Percentiles rank a stretch among this genome's conserved stretches.
phyloP scores from a whole-genome alignment of 2,329 filamentous ascomycete genomes.

The Xylaria sp. region DNA sequence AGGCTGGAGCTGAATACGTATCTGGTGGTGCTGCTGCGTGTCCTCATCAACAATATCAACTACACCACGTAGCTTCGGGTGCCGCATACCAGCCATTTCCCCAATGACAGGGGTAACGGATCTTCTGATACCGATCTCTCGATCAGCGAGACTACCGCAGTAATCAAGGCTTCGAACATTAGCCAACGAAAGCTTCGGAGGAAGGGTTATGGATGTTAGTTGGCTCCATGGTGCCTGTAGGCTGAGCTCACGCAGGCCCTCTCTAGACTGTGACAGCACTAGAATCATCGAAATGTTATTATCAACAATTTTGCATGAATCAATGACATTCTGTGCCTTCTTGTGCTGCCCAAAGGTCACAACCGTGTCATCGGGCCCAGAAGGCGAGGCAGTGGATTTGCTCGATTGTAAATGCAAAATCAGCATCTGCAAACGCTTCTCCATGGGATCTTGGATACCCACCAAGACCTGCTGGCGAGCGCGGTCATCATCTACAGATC shows the following conservation, averaged over 20 bases:
- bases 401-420: conserved; percentile 58
- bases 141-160: conserved; percentile 52
- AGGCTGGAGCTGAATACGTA: conserved; percentile 70
- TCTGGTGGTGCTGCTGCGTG: conserved; percentile 61
- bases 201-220: conserved; percentile 67
- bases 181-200: conserved; percentile 58
- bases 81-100: conserved; percentile 57
- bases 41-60: conserved; percentile 69
- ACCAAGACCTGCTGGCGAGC: conserved; percentile 62
- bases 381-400: conserved; percentile 14
- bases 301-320: conserved; percentile 73
- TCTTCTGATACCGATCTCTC: conserved; percentile 53
- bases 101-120: conserved; percentile 51
- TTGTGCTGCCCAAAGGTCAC: conserved; percentile 55
- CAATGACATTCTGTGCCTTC: conserved; percentile 68
- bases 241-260: conserved; percentile 68
- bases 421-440: conserved; percentile 69
- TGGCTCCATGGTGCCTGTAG: conserved; percentile 77
- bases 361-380: conserved; percentile 42
- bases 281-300: conserved; percentile 69
- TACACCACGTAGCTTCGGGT: conserved; percentile 61
- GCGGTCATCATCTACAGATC: conserved; percentile 56
- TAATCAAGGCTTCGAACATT: conserved; percentile 64
- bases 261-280: conserved; percentile 66
- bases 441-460: conserved; percentile 70